phyloP scores from a whole-genome alignment of 2,329 filamentous ascomycete species.

The Aureobasidium lini region DNA sequence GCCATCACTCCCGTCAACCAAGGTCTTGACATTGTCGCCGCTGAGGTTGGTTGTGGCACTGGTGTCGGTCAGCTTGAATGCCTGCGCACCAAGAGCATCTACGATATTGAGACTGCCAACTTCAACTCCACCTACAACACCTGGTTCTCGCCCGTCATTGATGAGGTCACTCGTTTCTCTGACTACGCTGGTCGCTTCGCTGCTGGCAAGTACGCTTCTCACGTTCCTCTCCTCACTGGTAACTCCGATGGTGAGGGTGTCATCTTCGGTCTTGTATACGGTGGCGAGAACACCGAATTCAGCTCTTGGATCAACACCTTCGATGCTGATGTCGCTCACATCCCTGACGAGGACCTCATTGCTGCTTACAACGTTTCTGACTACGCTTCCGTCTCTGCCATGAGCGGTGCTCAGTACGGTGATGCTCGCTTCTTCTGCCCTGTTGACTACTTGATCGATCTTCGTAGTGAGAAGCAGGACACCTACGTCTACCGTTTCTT shows the following conservation, averaged over 20 bases:
- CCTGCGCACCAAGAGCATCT: conserved; percentile 28
- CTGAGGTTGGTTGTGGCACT: conserved; percentile 31
- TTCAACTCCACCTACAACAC: conserved; percentile 25
- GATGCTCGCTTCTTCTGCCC: conserved; percentile 27
- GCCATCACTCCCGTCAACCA: conserved; percentile 32
- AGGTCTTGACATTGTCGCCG: conserved; percentile 31
- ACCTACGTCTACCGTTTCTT: conserved; percentile 33
- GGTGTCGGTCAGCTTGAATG: conserved; percentile 32
- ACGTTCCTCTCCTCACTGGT: conserved; percentile 7
- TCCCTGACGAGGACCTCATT: conserved; percentile 29
- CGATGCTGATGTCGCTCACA: conserved; percentile 34
- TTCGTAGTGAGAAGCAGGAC: not conserved
- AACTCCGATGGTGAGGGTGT: conserved; percentile 10
- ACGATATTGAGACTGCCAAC: conserved; percentile 25
- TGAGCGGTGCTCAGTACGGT: conserved; percentile 36
- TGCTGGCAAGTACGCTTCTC: conserved; percentile 9
- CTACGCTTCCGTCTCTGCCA: conserved; percentile 31
- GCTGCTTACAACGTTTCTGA: conserved; percentile 31
- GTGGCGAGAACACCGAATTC: conserved; percentile 25
- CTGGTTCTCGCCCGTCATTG: conserved; percentile 12
- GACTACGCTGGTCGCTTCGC: conserved; percentile 11
- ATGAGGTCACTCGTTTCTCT: conserved; percentile 11
- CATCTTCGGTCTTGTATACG: conserved; percentile 8
- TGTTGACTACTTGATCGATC: conserved; percentile 7
- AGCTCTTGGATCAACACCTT: conserved; percentile 40